A percentile compares a stretch with the other conserved stretches of the same genome.
Conservation (phyloP, 176 grass and related monocot genomes). For the Paspalum notatum region DNA sequence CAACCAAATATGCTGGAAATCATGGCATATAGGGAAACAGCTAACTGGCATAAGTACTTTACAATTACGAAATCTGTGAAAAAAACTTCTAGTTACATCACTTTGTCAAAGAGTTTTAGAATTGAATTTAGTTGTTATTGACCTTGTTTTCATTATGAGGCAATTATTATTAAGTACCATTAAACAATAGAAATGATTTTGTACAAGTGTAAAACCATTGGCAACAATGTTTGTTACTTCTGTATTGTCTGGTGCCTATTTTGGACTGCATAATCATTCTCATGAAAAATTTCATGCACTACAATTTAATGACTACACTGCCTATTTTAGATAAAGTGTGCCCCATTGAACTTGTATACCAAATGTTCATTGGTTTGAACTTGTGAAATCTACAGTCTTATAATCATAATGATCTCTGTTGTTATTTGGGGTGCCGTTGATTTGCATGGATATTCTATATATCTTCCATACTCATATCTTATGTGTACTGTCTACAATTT, state of each 20-base stretch:
- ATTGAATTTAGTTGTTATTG: background rate
- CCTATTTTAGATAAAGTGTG: constrained; percentile 22
- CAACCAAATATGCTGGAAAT: constrained; percentile 16
- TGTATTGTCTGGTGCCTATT: background rate
- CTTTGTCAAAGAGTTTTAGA: constrained; percentile 22
- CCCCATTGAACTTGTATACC: background rate
- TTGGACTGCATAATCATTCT: background rate
- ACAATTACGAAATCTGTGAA: background rate
- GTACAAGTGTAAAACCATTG: background rate
- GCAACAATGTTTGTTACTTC: background rate
- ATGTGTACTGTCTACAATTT: constrained; percentile 12
- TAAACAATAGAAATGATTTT: constrained; percentile 5
- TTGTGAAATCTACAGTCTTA: constrained; percentile 6
- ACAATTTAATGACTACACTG: constrained; percentile 14
- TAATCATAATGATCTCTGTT: constrained; percentile 3
- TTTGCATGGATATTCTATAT: background rate
- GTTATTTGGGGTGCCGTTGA: background rate
- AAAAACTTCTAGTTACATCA: constrained; percentile 14
- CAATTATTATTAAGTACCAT: constrained; percentile 2
- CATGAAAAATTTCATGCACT: background rate
- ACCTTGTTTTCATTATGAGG: background rate
- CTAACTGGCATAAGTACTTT: background rate
- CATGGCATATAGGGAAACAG: constrained; percentile 8
- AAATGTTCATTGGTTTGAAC: constrained; percentile 20
- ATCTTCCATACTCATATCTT: constrained; percentile 21